Percentiles rank a stretch among this genome's conserved stretches.
Evolutionary conservation across 768 basidiomycete genomes (phyloP).

Genomic region (Lactarius trivialis): DNA sequence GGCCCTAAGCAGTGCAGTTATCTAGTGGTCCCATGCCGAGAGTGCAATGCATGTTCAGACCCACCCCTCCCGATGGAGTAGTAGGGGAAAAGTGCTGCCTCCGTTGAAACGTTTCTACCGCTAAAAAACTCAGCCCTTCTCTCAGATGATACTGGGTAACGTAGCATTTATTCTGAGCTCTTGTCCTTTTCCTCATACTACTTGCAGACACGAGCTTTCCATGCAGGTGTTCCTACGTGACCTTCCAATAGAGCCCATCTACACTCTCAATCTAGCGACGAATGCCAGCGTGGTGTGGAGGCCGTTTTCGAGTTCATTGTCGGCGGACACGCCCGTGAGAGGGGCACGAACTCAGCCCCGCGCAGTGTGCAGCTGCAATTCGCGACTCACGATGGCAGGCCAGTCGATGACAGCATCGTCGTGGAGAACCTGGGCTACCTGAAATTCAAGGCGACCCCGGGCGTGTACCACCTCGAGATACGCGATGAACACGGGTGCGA

Average conservation of each 20-base stretch:
- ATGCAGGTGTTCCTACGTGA: constrained; percentile 57
- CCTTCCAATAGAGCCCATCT: constrained; percentile 81
- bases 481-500: constrained; percentile 74
- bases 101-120: constrained; percentile 93
- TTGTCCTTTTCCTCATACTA: not conserved
- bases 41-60: constrained; percentile 74
- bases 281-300: constrained; percentile 49
- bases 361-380: constrained; percentile 91
- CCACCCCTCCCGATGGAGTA: constrained; percentile 42
- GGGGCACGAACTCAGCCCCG: constrained; percentile 56
- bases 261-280: constrained; percentile 67
- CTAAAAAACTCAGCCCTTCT: constrained; percentile 52
- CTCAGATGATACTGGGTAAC: constrained; percentile 64
- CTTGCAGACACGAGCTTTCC: constrained; percentile 47
- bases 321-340: constrained; percentile 90
- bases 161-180: constrained; percentile 9
- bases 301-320: constrained; percentile 84
- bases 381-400: constrained; percentile 34
- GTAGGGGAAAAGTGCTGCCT: constrained; percentile 33
- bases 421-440: constrained; percentile 94
- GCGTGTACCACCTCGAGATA: constrained; percentile 78
- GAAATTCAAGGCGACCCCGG: constrained; percentile 91
- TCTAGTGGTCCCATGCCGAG: constrained; percentile 39
- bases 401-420: constrained; percentile 82
- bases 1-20: constrained; percentile 40